These are phyloP conservation scores for Aureobasidium pullulans DNA, from an alignment of 2,329 filamentous ascomycete genomes.

Conservation along the genomic window DNA sequence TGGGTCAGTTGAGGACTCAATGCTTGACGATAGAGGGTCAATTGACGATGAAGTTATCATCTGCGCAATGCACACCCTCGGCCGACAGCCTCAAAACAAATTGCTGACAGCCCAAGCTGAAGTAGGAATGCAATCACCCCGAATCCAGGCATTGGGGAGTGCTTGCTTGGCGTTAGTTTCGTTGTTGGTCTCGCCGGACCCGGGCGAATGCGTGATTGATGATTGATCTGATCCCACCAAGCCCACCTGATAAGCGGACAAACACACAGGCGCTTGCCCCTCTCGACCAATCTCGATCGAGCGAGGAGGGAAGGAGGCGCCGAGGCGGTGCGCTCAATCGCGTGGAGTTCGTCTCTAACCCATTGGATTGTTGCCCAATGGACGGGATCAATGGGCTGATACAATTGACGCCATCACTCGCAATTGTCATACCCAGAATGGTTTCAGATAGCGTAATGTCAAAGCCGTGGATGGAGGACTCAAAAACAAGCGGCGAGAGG, in stretches of 20 bases:
- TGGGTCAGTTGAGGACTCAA: background rate
- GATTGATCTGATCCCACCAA: background rate
- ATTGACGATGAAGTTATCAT: background rate
- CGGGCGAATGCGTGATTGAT: slow-evolving; percentile 12
- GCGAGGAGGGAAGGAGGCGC: slow-evolving; percentile 1
- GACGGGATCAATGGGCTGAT: slow-evolving; percentile 7
- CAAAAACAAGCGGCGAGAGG: slow-evolving; percentile 7
- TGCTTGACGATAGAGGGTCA: background rate
- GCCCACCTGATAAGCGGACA: slow-evolving; percentile 12
- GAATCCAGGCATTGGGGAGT: background rate
- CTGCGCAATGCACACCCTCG: background rate
- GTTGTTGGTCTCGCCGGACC: slow-evolving; percentile 8
- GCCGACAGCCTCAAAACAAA: background rate
- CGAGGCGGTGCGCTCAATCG: slow-evolving; percentile 11
- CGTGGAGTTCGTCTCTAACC: slow-evolving; percentile 11
- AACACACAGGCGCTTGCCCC: slow-evolving; percentile 9
- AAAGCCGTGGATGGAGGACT: background rate
- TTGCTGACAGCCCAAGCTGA: slow-evolving; percentile 1
- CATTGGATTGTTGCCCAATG: slow-evolving; percentile 13
- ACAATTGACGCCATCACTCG: slow-evolving; percentile 6
- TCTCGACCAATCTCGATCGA: slow-evolving; percentile 8
- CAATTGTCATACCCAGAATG: slow-evolving; percentile 1
- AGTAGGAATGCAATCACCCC: background rate
- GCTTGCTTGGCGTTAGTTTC: background rate
- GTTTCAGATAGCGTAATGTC: background rate